phyloP scores from a whole-genome alignment of 1,139 yeast genomes.

The Lizanozyma gosingica region DNA sequence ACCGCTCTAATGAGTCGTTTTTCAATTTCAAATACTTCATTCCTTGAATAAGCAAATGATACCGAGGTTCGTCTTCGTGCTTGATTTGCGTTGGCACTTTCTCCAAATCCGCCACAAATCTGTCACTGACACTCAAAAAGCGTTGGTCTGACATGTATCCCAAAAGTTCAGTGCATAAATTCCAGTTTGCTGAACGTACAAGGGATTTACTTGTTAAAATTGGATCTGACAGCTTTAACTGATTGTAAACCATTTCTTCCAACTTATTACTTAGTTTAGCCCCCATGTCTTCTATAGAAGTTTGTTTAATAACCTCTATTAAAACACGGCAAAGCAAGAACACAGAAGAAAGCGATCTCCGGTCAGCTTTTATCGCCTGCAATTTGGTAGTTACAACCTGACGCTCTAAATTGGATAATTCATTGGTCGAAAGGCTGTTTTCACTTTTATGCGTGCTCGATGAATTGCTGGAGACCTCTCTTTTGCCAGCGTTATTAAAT shows the following conservation, averaged over 20 bases:
- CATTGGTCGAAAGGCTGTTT: constrained; percentile 61
- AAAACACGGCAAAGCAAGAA: constrained; percentile 88
- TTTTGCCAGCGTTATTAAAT: constrained; percentile 15
- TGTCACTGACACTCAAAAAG: constrained; percentile 81
- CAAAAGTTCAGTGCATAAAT: constrained; percentile 75
- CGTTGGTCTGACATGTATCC: constrained; percentile 86
- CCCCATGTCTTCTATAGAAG: constrained; percentile 63
- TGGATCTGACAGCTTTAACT: constrained; percentile 83
- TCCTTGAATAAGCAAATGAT: constrained; percentile 76
- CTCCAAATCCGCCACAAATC: constrained; percentile 89
- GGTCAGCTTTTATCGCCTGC: constrained; percentile 74
- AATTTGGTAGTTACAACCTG: constrained; percentile 53
- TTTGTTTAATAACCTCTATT: constrained; percentile 86
- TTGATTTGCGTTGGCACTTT: constrained; percentile 49
- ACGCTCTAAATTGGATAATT: constrained; percentile 20
- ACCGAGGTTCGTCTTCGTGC: constrained; percentile 58
- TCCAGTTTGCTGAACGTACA: constrained; percentile 90
- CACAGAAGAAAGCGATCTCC: constrained; percentile 79
- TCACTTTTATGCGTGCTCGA: constrained; percentile 30
- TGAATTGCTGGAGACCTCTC: constrained; percentile 6
- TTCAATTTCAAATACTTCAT: constrained; percentile 77
- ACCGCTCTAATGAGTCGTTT: constrained; percentile 77
- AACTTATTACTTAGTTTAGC: constrained; percentile 76
- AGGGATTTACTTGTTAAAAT: constrained; percentile 49
- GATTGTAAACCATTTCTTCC: constrained; percentile 91